Conservation (phyloP, 140 eudicot species). For the Oenanthe javanica region DNA sequence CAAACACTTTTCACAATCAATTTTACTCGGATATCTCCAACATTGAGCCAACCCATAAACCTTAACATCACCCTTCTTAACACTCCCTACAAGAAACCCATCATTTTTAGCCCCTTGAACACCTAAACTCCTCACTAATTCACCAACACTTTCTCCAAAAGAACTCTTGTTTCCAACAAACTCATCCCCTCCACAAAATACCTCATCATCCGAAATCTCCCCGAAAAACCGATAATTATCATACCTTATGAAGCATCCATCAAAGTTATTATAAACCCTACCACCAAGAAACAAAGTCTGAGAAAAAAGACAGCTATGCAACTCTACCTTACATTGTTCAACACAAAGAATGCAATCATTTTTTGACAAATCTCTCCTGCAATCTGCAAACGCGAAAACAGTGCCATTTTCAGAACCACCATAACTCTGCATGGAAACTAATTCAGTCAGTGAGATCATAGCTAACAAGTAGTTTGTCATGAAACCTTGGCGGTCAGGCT, state of each 20-base stretch:
- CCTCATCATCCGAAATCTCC: conserved; percentile 8
- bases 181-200: conserved; percentile 17
- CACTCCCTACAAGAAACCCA: conserved; percentile 21
- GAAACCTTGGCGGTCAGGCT: conserved; percentile 15
- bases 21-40: conserved; percentile 24
- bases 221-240: conserved; percentile 22
- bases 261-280: conserved; percentile 15
- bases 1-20: conserved; percentile 29
- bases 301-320: conserved; percentile 20
- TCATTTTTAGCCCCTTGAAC: conserved; percentile 15
- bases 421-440: conserved; percentile 8
- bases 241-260: conserved; percentile 32
- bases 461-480: conserved; percentile 28
- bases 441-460: conserved; percentile 20
- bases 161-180: conserved; percentile 24
- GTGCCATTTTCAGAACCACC: conserved; percentile 14
- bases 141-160: conserved; percentile 17
- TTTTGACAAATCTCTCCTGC: conserved; percentile 25
- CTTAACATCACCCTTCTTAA: conserved; percentile 15
- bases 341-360: conserved; percentile 29
- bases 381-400: conserved; percentile 26
- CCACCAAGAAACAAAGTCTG: conserved; percentile 23
- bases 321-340: conserved; percentile 23
- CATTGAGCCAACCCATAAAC: conserved; percentile 43
- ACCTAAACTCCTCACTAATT: conserved; percentile 18